phyloP scores from a whole-genome alignment of 176 grass and related monocot species.

The Aegilops speltoides region DNA sequence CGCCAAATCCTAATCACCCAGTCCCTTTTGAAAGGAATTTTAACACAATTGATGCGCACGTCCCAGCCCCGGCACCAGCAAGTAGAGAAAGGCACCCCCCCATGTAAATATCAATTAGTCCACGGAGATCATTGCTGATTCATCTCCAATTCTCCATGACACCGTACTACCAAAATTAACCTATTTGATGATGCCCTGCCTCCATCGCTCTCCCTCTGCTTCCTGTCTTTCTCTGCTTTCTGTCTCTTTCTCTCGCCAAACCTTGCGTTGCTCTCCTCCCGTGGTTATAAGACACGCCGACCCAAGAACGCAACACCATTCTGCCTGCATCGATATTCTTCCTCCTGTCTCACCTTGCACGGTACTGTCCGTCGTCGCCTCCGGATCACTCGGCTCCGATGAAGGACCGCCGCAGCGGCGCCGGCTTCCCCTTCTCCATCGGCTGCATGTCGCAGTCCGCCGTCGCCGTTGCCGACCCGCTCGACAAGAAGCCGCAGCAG shows the following conservation, averaged over 20 bases:
- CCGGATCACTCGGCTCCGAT: constrained; percentile 21
- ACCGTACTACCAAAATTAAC: background rate
- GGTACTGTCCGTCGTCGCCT: too few species aligned
- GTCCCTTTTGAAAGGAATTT: background rate
- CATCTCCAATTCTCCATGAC: too few species aligned
- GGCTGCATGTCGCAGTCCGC: constrained; percentile 84
- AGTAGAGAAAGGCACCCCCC: background rate
- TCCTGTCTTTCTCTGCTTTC: constrained; percentile 18
- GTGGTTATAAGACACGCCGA: constrained; percentile 5
- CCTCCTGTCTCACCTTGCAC: background rate
- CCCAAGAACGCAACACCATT: constrained; percentile 19
- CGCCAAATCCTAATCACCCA: background rate
- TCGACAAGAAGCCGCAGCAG: constrained; percentile 38
- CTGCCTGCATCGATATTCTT: background rate
- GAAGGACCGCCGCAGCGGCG: constrained; percentile 38
- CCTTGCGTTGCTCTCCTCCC: background rate
- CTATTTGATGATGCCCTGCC: too few species aligned
- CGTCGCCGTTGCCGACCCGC: constrained; percentile 51
- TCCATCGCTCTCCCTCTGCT: background rate
- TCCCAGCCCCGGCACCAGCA: background rate
- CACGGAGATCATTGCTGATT: background rate
- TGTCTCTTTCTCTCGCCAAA: constrained; percentile 43
- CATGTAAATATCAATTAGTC: background rate
- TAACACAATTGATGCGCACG: background rate
- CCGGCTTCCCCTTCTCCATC: constrained; percentile 72